Evolutionary conservation across 2,329 filamentous ascomycete species (phyloP), one percentile per base, ranked within the genome.

Genomic region (Exophiala alcalophila): DNA sequence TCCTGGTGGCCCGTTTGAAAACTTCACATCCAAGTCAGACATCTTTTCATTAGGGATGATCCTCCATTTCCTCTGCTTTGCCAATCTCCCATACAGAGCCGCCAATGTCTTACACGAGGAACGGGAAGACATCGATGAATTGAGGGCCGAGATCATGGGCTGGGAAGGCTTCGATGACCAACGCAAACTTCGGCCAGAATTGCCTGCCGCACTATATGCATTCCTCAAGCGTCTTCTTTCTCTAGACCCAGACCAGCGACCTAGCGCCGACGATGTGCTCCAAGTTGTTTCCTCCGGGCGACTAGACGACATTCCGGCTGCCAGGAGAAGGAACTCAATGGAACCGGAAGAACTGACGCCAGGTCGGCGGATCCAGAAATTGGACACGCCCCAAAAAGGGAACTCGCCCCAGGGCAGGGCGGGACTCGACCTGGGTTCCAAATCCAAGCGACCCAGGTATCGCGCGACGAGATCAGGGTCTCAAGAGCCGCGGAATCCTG

Each of bases 41-140:
- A 85, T 98, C n/a, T 98, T 98, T 65, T 96, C 90, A 1, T 71
- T 98, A 0, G 92, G 92, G 34, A 96, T 98, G 91, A 97, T 97
- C 42, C 75, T 98, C 3, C 94, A 97, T 64, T 98, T 98, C 60
- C 84, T 98, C 74, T 98, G 92, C 62, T 98, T 98, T 61, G 87
- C 84, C 1, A 77, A 83, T 32, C 74, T 98, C 8, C 92, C 92
- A 0, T 98, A 97, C 60, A 73, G 69, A 16, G 86, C 84, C 55
- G 87, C 90, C 38, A 91, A 97, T 60, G 76, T 83, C 3, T 74
- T 94, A 15, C 80, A 95, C 47, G 91, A 97, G 63, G 91, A 97
- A 59, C 81, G 88, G 41, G 92, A 98, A 61, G 89, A 97, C 53
- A 73, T 96, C 4, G 89, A 96, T 55, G 72, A 82, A 53, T 74